These are phyloP conservation scores for Verticillium klebahnii DNA, from an alignment of 2,329 filamentous ascomycete genomes.

Conservation along the genomic window DNA sequence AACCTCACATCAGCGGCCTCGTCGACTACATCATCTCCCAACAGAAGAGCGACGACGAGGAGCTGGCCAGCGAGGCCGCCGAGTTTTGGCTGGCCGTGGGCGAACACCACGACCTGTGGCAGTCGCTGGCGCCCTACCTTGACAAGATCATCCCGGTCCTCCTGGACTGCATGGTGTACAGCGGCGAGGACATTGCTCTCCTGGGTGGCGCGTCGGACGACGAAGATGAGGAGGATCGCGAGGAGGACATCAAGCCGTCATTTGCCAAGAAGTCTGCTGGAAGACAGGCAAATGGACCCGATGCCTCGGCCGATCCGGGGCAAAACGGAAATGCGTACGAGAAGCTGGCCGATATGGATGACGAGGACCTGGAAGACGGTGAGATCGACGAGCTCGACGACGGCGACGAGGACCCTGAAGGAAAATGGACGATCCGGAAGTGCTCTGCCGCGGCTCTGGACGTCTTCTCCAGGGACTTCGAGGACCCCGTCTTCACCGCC, in stretches of 20 bases:
- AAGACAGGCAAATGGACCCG: slow-evolving; percentile 52
- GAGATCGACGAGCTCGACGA: slow-evolving; percentile 65
- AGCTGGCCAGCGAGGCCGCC: slow-evolving; percentile 87
- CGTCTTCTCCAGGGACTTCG: slow-evolving; percentile 88
- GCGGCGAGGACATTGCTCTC: slow-evolving; percentile 84
- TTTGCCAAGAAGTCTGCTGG: slow-evolving; percentile 67
- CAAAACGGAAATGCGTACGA: slow-evolving; percentile 52
- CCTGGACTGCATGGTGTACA: slow-evolving; percentile 93
- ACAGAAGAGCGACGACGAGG: slow-evolving; percentile 81
- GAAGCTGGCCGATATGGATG: slow-evolving; percentile 58
- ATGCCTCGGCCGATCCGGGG: slow-evolving; percentile 44
- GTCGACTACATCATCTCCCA: slow-evolving; percentile 92
- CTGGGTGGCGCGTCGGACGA: slow-evolving; percentile 83
- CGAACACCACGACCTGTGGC: slow-evolving; percentile 77
- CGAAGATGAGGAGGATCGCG: slow-evolving; percentile 84
- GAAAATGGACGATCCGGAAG: slow-evolving; percentile 92
- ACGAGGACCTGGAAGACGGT: slow-evolving; percentile 82
- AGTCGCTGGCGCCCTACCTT: slow-evolving; percentile 71
- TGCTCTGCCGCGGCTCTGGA: slow-evolving; percentile 95
- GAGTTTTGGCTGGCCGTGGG: slow-evolving; percentile 97
- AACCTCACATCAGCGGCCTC: slow-evolving; percentile 80
- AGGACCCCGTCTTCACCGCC: slow-evolving; percentile 80
- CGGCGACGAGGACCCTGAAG: slow-evolving; percentile 79
- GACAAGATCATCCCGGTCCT: slow-evolving; percentile 84
- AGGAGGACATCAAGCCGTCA: slow-evolving; percentile 85